Conservation (phyloP, 441 rosid genomes). For the Mallotus japonicus region DNA sequence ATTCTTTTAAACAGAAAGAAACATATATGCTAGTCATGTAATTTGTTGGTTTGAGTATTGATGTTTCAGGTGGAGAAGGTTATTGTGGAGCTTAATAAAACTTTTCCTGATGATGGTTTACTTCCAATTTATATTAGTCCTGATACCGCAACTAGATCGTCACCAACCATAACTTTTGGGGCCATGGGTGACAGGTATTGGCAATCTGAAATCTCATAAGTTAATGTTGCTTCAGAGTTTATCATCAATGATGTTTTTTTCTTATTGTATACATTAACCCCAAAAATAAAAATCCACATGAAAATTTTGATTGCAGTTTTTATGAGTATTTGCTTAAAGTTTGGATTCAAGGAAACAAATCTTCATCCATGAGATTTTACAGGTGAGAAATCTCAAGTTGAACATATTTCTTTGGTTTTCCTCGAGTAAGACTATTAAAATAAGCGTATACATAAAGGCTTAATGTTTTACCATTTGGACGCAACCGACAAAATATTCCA, state of each 20-base stretch:
- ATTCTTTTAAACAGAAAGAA: background rate
- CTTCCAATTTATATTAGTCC: conserved; percentile 91
- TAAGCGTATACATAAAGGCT: background rate
- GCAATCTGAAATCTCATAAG: background rate
- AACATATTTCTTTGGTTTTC: background rate
- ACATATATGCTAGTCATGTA: background rate
- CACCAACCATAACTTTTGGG: conserved; percentile 85
- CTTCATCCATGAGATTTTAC: conserved; percentile 64
- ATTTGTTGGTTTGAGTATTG: conserved; percentile 10
- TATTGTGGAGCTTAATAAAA: conserved; percentile 59
- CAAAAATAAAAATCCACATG: background rate
- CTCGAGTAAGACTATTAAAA: background rate
- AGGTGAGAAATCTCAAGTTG: conserved; percentile 45
- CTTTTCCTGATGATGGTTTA: conserved; percentile 85
- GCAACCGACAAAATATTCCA: background rate
- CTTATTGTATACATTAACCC: background rate
- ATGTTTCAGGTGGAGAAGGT: conserved; percentile 77
- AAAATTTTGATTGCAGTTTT: conserved; percentile 55
- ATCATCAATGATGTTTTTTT: background rate
- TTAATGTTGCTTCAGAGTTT: background rate
- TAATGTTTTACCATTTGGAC: background rate
- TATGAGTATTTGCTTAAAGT: conserved; percentile 97
- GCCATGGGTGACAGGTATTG: conserved; percentile 97
- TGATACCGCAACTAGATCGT: conserved; percentile 51
- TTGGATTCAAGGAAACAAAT: conserved; percentile 94